Evolutionary conservation across 176 grass and related monocot genomes (phyloP), one percentile per base, ranked within the genome.

Genomic region (Bolboschoenus planiculmis): DNA sequence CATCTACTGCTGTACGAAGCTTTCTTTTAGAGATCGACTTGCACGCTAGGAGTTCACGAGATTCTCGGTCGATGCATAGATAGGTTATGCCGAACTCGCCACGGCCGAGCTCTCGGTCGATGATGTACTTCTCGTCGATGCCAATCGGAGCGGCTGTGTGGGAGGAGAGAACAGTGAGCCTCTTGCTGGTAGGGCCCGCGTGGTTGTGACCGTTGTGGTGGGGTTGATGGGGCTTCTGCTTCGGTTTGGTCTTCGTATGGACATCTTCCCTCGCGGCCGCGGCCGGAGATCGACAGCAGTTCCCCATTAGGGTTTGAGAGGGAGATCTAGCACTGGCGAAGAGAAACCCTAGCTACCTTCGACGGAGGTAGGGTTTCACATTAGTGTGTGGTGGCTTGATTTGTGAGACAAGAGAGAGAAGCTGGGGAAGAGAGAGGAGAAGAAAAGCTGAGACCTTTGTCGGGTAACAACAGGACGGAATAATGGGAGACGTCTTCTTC

Each of bases 1-100:
- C 91, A 87, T 99, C 96, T 31, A 99, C 92, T 3, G 89, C 86
- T 10, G 96, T 99, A 20, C 96, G 89, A 44, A 99, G 92, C 91
- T 95, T 99, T 79, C 92, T 85, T 67, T 99, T 99, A 57, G 96
- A 99, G 91, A 99, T 99, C 85, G 96, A 99, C 86, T 99, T 99
- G 96, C 96, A 99, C 5, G 96, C 96, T 31, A 99, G 84, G 60
- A 88, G 87, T 70, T 95, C 92, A 78, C 87, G 94, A 74, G 89
- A 91, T 80, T 86, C 87, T 63, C 91, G 96, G 40, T 99, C 96
- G 83, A 99, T 93, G 83, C 92, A 99, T 9, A 99, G 91, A 82
- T 99, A 99, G 48, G 96, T 99, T 29, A 99, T 93, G 31, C 96
- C 96, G 86, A 99, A 99, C 96, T 99, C 96, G 4, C 96, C 96